phyloP scores from a whole-genome alignment of 1,139 yeast genomes.

The Nakaseomyces bracarensis region DNA sequence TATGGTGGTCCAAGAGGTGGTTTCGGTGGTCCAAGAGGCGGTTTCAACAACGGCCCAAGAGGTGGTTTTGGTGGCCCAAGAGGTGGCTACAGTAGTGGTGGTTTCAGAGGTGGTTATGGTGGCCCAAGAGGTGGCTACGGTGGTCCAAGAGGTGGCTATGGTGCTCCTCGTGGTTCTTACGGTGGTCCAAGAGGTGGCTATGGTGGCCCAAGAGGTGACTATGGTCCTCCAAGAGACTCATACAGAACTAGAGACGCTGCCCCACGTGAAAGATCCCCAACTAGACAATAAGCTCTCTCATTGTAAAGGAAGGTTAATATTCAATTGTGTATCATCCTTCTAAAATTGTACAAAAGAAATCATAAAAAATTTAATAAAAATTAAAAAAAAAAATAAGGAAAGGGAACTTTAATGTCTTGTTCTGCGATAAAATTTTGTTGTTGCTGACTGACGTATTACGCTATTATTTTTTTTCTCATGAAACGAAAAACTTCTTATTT shows the following conservation, averaged over 20 bases:
- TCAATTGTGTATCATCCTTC: neutral
- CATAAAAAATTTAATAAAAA: too few species aligned
- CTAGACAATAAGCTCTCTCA: constrained; percentile 35
- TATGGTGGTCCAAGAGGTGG: constrained; percentile 33
- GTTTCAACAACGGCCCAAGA: constrained; percentile 31
- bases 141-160: constrained; percentile 32
- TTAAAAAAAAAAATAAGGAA: too few species aligned
- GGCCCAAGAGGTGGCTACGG: constrained; percentile 32
- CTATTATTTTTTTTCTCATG: too few species aligned
- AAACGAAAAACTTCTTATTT: too few species aligned
- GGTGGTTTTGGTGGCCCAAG: constrained; percentile 32
- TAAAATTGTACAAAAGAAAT: neutral
- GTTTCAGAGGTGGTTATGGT: constrained; percentile 27
- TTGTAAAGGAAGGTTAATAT: neutral
- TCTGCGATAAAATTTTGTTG: too few species aligned
- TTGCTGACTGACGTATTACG: too few species aligned
- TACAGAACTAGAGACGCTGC: constrained; percentile 36
- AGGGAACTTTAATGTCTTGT: too few species aligned
- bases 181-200: constrained; percentile 28
- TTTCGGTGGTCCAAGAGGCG: constrained; percentile 31
- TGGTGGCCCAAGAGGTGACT: constrained; percentile 29
- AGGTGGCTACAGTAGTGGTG: constrained; percentile 30
- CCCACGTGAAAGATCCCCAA: constrained; percentile 52
- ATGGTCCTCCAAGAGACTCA: constrained; percentile 30
- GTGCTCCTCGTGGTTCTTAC: constrained; percentile 31